Conservation (phyloP, 2,329 filamentous ascomycete genomes). For the Claviceps purpurea region DNA sequence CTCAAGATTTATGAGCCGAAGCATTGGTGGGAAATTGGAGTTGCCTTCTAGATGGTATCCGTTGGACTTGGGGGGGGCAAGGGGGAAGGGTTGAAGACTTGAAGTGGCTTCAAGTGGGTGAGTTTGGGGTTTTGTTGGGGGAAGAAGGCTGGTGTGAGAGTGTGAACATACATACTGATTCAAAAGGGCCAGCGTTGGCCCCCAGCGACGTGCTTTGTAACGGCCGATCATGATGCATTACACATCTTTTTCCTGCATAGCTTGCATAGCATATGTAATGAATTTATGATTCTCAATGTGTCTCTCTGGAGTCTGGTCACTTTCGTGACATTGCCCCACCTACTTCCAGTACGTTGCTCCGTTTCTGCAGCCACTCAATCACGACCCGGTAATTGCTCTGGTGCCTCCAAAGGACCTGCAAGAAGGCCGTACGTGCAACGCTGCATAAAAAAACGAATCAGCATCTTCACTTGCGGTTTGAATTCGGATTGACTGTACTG, state of each 20-base stretch:
- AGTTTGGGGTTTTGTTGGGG: too few species aligned
- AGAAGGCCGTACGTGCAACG: slow-evolving; percentile 59
- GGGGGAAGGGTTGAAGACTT: too few species aligned
- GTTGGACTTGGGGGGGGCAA: too few species aligned
- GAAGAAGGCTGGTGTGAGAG: too few species aligned
- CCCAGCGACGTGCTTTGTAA: too few species aligned
- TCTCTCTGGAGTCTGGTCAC: neutral
- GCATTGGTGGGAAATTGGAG: slow-evolving; percentile 44
- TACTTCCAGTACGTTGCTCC: slow-evolving; percentile 19
- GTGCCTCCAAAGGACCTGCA: slow-evolving; percentile 50
- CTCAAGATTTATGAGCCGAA: slow-evolving; percentile 43
- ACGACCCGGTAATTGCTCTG: slow-evolving; percentile 56
- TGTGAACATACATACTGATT: too few species aligned
- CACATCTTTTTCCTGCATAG: too few species aligned
- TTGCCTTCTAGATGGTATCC: slow-evolving; percentile 15
- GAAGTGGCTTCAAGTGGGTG: too few species aligned
- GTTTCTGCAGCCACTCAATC: slow-evolving; percentile 51
- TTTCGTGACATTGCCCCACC: neutral
- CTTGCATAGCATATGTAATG: too few species aligned
- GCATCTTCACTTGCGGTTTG: neutral
- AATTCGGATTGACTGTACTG: neutral
- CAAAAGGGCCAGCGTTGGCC: too few species aligned
- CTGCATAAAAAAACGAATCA: slow-evolving; percentile 21
- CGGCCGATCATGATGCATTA: too few species aligned
- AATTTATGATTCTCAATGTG: neutral